Evolutionary conservation across 225 moss, liverwort and hornwort genomes (phyloP).

Genomic region (Antitrichia curtipendula): DNA sequence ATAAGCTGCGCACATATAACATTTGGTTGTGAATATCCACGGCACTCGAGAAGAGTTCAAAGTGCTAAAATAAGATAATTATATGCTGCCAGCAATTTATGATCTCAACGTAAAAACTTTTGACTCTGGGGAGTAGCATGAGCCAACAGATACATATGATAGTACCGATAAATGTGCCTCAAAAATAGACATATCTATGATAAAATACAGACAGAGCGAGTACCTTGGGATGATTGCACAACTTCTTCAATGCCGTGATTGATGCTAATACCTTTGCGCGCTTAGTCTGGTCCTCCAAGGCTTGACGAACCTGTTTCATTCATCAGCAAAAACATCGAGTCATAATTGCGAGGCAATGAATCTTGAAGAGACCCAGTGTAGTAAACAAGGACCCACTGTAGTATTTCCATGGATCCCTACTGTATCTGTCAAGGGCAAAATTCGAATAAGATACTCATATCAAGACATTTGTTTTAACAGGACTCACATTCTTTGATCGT

Average conservation of each 20-base stretch:
- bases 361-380: background rate
- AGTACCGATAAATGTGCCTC: background rate
- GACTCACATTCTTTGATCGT: conserved; percentile 83
- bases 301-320: conserved; percentile 74
- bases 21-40: background rate
- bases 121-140: background rate
- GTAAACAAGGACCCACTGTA: background rate
- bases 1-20: conserved; percentile 60
- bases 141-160: background rate
- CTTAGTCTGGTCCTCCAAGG: conserved; percentile 88
- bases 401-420: background rate
- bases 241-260: conserved; percentile 89
- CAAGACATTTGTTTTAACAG: background rate
- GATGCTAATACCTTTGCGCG: conserved; percentile 81
- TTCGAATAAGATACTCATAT: background rate
- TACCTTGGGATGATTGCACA: conserved; percentile 98
- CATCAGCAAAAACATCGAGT: background rate
- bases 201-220: background rate
- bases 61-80: background rate
- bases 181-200: background rate
- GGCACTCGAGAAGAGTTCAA: background rate
- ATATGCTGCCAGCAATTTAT: background rate
- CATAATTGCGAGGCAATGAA: background rate
- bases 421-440: background rate
- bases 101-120: background rate